phyloP scores from a whole-genome alignment of 78 protist species.

The Chrysochromulina tobinii region DNA sequence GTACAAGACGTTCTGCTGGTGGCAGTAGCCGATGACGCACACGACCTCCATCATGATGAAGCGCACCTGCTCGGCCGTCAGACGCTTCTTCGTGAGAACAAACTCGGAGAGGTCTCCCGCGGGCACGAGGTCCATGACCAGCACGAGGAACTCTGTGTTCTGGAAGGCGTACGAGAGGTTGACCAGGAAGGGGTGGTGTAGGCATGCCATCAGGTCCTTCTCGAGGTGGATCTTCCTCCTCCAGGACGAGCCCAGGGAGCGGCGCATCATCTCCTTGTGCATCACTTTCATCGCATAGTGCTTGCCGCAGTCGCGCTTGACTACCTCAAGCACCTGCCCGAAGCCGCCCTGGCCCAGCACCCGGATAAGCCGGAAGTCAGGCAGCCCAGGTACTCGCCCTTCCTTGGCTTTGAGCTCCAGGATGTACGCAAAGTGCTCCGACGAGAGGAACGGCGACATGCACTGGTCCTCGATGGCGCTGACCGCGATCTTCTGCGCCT shows the following conservation, averaged over 20 bases:
- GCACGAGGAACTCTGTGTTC: constrained; percentile 19
- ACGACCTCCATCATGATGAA: not conserved
- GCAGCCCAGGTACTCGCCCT: not conserved
- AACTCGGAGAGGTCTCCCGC: not conserved
- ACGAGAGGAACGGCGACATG: not conserved
- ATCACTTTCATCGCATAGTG: constrained; percentile 26
- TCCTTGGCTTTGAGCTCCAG: constrained; percentile 20
- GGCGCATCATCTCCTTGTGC: constrained; percentile 17
- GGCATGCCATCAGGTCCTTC: not conserved
- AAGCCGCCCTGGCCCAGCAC: constrained; percentile 32
- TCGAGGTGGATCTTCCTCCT: not conserved
- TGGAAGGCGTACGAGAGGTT: constrained; percentile 22
- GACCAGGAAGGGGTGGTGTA: constrained; percentile 28
- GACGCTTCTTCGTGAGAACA: not conserved
- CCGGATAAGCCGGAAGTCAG: not conserved
- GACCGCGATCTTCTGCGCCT: not conserved
- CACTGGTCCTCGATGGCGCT: not conserved
- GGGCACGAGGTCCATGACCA: constrained; percentile 24
- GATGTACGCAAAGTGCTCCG: not conserved
- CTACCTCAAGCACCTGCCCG: constrained; percentile 8
- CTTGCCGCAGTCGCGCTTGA: constrained; percentile 30
- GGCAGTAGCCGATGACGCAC: not conserved
- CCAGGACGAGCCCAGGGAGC: constrained; percentile 15
- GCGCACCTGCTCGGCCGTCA: not conserved
- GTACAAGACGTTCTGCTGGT: not conserved